Conservation (phyloP, 257 asterid genomes). For the Rehmannia glutinosa region DNA sequence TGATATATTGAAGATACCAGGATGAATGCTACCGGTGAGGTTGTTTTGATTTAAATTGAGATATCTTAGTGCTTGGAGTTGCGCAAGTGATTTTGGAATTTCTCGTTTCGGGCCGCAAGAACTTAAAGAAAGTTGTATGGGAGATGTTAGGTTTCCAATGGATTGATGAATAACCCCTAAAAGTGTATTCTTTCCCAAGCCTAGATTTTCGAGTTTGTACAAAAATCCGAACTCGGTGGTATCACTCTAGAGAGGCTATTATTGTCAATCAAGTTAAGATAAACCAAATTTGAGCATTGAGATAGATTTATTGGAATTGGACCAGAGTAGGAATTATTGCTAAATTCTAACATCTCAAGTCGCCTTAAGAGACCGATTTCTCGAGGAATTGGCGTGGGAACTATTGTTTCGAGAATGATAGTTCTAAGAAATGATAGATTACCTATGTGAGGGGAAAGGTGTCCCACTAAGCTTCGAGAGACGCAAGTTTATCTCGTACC, state of each 20-base stretch:
- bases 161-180: constrained; percentile 23
- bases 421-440: constrained; percentile 27
- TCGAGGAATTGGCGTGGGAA: constrained; percentile 26
- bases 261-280: constrained; percentile 18
- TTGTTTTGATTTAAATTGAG: constrained; percentile 10
- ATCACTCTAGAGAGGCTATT: constrained; percentile 17
- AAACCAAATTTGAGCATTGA: no score
- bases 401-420: constrained; percentile 22
- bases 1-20: constrained; percentile 23
- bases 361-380: constrained; percentile 24
- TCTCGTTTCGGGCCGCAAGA: constrained; percentile 22
- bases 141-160: constrained; percentile 28
- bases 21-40: constrained; percentile 18
- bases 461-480: constrained; percentile 20
- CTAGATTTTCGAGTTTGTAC: constrained; percentile 12
- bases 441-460: constrained; percentile 29
- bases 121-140: background rate
- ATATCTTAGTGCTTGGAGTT: constrained; percentile 10
- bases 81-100: constrained; percentile 23
- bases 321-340: constrained; percentile 29
- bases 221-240: constrained; percentile 20
- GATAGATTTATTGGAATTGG: no score
- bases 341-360: constrained; percentile 11
- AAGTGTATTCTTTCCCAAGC: constrained; percentile 15
- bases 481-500: constrained; percentile 8